These are phyloP conservation scores for Ajuga reptans DNA, from an alignment of 305 asterid species.

Conservation along the genomic window DNA sequence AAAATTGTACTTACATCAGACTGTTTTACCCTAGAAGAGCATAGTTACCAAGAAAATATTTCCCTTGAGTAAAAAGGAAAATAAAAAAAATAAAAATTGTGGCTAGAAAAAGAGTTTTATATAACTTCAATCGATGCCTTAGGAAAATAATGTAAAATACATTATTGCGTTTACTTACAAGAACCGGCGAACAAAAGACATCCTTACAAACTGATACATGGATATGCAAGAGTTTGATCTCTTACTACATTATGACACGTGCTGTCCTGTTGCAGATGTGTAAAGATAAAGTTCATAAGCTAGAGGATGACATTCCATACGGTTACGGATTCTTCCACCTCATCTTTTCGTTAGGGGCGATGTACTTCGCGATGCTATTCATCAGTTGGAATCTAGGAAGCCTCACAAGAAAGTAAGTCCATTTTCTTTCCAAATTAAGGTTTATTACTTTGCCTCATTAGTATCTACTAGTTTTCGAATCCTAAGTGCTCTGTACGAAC, in stretches of 20 bases:
- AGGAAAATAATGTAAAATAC: too few species aligned
- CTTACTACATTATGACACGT: neutral
- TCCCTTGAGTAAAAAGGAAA: too few species aligned
- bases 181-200: neutral
- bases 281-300: slow-evolving; percentile 29
- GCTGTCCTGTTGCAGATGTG: slow-evolving; percentile 43
- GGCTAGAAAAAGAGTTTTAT: too few species aligned
- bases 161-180: neutral
- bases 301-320: slow-evolving; percentile 69
- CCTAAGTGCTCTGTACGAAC: neutral
- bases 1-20: too few species aligned
- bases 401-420: slow-evolving; percentile 58
- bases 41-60: too few species aligned
- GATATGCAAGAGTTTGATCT: neutral
- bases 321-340: slow-evolving; percentile 78
- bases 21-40: too few species aligned
- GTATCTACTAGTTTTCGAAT: neutral
- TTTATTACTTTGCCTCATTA: neutral
- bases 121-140: too few species aligned
- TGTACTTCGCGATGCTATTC: slow-evolving; percentile 90
- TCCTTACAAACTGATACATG: neutral
- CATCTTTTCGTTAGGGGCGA: slow-evolving; percentile 83
- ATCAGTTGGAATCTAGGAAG: slow-evolving; percentile 83
- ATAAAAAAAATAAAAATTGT: too few species aligned
- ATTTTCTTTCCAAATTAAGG: neutral